Evolutionary conservation across 805 yeast species (phyloP), one percentile per base, ranked within the genome.

Genomic region (Saccharomycopsis capsularis): DNA sequence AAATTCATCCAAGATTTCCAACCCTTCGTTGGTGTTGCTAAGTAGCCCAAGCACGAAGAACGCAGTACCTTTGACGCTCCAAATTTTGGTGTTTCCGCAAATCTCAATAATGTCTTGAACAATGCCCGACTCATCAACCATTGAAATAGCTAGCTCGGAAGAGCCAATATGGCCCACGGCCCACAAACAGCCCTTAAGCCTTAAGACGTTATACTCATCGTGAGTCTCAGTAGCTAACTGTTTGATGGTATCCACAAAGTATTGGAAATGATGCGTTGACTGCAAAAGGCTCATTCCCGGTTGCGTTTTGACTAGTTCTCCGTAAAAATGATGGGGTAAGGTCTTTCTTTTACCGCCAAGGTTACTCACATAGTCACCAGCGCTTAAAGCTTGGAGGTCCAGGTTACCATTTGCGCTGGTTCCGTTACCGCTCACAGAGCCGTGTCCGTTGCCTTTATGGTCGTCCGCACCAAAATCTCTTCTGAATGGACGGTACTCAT

Each of bases 131-230:
- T 72, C 72, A 51, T 80, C 86, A 34, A 81, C 57, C 39, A 82
- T 65, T 16, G 73, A 68, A 16, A 84, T 79, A 0, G 97, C 97
- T 45, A 73, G 66, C 7, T 75, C 74, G 1, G 88, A 76, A 0
- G 89, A 76, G 1, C 90, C 90, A 27, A 90, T 79, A 57, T 82
- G 81, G 0, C 96, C 97, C 30, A 87, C 70, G 1, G 95, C 81
- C 97, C 97, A 91, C 32, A 91, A 58, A 30, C 83, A 77, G 9
- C 90, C 85, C 59, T 86, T 87, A 23, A 91, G 63, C 53, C 72
- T 73, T 6, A 68, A 30, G 18, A 69, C 51, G 18, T 65, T 64
- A 4, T 70, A 69, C 3, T 66, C 67, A 19, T 66, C 71, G 4
- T 60, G 35, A 9, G 46, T 40, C 15, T 54, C 57, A 3, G 46